A percentile compares a stretch with the other conserved stretches of the same genome.
Evolutionary conservation across 805 yeast species (phyloP).

Genomic region (Barnettozyma pratensis): DNA sequence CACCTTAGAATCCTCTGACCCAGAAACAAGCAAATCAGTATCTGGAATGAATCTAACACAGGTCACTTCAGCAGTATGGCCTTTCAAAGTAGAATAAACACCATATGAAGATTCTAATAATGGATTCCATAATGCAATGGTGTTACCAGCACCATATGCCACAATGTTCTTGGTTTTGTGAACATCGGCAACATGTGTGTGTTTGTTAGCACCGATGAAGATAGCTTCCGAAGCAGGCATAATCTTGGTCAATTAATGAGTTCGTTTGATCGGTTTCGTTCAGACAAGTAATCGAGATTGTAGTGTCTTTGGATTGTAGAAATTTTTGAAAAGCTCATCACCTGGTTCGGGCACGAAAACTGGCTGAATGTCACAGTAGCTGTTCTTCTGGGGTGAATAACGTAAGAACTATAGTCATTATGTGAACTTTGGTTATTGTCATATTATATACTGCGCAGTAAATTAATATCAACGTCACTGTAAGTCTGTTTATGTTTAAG

Average conservation of each 20-base stretch:
- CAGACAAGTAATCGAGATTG: not conserved
- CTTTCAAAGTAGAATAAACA: slow-evolving; percentile 50
- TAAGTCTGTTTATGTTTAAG: too few relatives aligned
- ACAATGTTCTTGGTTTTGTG: slow-evolving; percentile 33
- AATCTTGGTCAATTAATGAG: not conserved
- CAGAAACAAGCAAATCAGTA: slow-evolving; percentile 46
- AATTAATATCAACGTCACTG: too few relatives aligned
- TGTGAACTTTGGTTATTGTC: too few relatives aligned
- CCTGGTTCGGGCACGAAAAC: slow-evolving; percentile 4
- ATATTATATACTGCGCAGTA: too few relatives aligned
- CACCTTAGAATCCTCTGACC: slow-evolving; percentile 62
- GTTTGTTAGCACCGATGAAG: slow-evolving; percentile 70
- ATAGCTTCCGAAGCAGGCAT: slow-evolving; percentile 41
- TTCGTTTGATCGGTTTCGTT: not conserved
- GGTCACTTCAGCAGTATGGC: slow-evolving; percentile 59
- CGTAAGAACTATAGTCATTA: not conserved
- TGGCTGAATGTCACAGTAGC: not conserved
- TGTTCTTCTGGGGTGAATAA: not conserved
- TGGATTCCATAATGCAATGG: slow-evolving; percentile 70
- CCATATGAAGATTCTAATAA: slow-evolving; percentile 37
- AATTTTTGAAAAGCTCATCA: slow-evolving; percentile 2
- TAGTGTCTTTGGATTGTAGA: not conserved
- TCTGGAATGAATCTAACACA: slow-evolving; percentile 55
- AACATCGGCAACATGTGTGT: slow-evolving; percentile 54
- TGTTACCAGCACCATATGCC: slow-evolving; percentile 69